Evolutionary conservation across 2,329 filamentous ascomycete genomes (phyloP).

Genomic region (Talaromyces rugulosus): DNA sequence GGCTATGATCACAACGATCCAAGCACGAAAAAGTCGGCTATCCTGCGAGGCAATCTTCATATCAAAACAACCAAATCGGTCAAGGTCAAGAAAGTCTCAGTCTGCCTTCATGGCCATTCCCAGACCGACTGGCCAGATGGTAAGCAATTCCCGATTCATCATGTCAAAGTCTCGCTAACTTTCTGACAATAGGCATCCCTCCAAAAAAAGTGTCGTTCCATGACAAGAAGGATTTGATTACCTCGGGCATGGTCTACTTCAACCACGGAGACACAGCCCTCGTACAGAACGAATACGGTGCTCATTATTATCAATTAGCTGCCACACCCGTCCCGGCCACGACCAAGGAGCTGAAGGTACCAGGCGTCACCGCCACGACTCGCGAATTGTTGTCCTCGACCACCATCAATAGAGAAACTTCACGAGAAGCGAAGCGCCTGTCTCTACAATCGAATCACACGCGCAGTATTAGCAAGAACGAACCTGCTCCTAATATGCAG

Average conservation of each 20-base stretch:
- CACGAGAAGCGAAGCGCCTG: constrained; percentile 58
- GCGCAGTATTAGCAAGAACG: constrained; percentile 78
- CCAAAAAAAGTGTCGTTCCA: constrained; percentile 77
- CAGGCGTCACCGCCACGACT: constrained; percentile 26
- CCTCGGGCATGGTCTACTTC: constrained; percentile 89
- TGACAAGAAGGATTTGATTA: constrained; percentile 81
- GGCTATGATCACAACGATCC: constrained; percentile 46
- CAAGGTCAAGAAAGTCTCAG: constrained; percentile 85
- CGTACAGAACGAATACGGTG: constrained; percentile 59
- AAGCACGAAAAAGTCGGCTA: constrained; percentile 66
- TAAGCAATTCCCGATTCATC: constrained; percentile 21
- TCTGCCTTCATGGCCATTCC: constrained; percentile 80
- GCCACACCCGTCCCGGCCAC: constrained; percentile 26
- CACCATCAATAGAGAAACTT: constrained; percentile 39
- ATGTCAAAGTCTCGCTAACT: background rate
- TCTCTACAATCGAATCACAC: constrained; percentile 78
- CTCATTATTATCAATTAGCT: constrained; percentile 58
- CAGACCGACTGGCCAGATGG: constrained; percentile 95
- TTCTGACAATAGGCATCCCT: constrained; percentile 61
- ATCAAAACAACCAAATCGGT: constrained; percentile 80
- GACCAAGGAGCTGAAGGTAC: constrained; percentile 22
- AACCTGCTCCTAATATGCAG: constrained; percentile 53
- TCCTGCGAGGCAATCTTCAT: constrained; percentile 79
- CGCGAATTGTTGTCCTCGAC: constrained; percentile 34
- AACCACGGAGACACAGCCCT: constrained; percentile 50